A percentile compares a stretch with the other conserved stretches of the same genome.
Conservation (phyloP, 176 grass and related monocot species). For the Cenchrus fungigraminus region DNA sequence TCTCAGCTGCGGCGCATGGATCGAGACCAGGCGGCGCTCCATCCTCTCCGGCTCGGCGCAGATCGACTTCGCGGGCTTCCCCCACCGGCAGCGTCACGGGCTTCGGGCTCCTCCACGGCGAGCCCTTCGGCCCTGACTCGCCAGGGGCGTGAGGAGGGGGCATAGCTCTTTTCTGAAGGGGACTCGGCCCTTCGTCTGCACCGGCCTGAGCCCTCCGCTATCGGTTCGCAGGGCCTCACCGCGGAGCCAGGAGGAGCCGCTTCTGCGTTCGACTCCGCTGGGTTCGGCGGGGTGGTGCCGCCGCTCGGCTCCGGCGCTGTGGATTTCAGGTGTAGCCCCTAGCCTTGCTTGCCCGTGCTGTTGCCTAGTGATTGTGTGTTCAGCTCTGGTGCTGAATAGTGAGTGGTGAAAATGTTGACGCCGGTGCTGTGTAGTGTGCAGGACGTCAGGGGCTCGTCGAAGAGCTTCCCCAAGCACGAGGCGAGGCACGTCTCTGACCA, state of each 20-base stretch:
- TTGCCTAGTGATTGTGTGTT: neutral
- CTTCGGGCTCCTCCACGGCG: no score
- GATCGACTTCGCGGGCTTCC: no score
- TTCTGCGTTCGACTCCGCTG: constrained; percentile 44
- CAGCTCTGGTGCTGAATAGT: neutral
- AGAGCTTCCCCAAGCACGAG: constrained; percentile 89
- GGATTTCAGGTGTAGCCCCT: constrained; percentile 66
- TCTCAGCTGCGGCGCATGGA: no score
- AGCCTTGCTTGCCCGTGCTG: neutral
- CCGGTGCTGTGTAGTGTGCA: constrained; percentile 47
- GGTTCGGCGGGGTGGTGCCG: constrained; percentile 36
- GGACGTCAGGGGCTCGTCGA: constrained; percentile 72
- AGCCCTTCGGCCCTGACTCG: no score
- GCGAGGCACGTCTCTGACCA: constrained; percentile 83
- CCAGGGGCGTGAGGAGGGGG: no score
- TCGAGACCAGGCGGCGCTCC: no score
- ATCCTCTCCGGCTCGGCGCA: no score
- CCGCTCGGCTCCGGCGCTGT: constrained; percentile 44
- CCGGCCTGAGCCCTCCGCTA: constrained; percentile 6
- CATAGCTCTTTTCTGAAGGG: no score
- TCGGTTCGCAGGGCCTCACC: constrained; percentile 74
- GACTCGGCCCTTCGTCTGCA: neutral
- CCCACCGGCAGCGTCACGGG: no score
- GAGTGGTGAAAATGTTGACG: neutral
- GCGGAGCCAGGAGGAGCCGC: constrained; percentile 62